Evolutionary conservation across 306 rosid species (phyloP).

Genomic region (Purshia tridentata): DNA sequence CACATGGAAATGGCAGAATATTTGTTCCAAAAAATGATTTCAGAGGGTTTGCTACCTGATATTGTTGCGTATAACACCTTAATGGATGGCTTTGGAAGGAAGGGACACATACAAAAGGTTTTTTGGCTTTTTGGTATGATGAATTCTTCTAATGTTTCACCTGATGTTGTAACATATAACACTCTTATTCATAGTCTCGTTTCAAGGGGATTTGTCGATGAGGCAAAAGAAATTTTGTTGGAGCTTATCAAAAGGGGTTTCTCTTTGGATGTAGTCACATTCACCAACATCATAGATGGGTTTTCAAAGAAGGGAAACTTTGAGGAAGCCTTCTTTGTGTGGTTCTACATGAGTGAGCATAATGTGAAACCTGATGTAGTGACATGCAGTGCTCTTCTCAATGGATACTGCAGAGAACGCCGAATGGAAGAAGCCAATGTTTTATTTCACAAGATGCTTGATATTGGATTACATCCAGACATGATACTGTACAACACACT

Average conservation of each 20-base stretch:
- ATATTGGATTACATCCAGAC: constrained; percentile 34
- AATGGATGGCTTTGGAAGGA: constrained; percentile 42
- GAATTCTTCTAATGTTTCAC: constrained; percentile 28
- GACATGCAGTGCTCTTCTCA: constrained; percentile 43
- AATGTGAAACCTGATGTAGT: constrained; percentile 43
- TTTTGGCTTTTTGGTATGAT: constrained; percentile 33
- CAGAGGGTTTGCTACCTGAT: constrained; percentile 35
- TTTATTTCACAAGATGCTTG: constrained; percentile 36
- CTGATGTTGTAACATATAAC: constrained; percentile 41
- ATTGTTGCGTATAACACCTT: constrained; percentile 33
- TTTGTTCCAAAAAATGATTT: constrained; percentile 26
- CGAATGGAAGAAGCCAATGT: constrained; percentile 37
- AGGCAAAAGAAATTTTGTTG: constrained; percentile 35
- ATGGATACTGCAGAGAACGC: constrained; percentile 34
- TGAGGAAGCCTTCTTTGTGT: constrained; percentile 41
- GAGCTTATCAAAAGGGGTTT: constrained; percentile 41
- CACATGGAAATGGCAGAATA: constrained; percentile 38
- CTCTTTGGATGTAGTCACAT: constrained; percentile 38
- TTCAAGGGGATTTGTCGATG: constrained; percentile 32
- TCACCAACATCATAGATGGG: constrained; percentile 33
- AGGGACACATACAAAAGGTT: constrained; percentile 36
- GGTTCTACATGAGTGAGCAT: constrained; percentile 40
- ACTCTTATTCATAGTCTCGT: constrained; percentile 42
- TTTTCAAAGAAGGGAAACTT: constrained; percentile 36
- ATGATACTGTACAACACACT: constrained; percentile 34